Evolutionary conservation across 129 eudicot species (phyloP).

Genomic region (Arctium lappa): DNA sequence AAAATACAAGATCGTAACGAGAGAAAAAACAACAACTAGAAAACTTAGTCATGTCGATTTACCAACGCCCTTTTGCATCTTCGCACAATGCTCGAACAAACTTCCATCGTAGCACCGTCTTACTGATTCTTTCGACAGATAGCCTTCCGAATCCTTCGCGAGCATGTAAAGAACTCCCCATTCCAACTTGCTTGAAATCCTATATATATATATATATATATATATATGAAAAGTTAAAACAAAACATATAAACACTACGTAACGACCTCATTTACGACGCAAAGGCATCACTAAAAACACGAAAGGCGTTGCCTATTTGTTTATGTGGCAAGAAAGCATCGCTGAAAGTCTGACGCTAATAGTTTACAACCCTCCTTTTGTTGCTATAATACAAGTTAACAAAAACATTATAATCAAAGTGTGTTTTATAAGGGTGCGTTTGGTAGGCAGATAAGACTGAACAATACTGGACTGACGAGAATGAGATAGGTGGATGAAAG

Average conservation of each 20-base stretch:
- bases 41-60: constrained; percentile 30
- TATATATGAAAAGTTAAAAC: background rate
- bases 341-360: background rate
- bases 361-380: background rate
- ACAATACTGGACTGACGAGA: background rate
- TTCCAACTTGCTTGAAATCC: constrained; percentile 51
- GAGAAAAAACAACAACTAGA: background rate
- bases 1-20: constrained; percentile 14
- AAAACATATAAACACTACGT: background rate
- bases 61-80: constrained; percentile 34
- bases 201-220: background rate
- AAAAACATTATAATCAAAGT: background rate
- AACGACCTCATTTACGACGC: background rate
- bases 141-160: constrained; percentile 61
- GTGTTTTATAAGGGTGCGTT: background rate
- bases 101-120: constrained; percentile 61
- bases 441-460: background rate
- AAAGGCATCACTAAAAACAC: background rate
- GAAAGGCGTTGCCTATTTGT: background rate
- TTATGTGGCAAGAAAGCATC: background rate
- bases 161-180: constrained; percentile 55
- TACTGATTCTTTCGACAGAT: constrained; percentile 49
- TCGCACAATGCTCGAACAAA: constrained; percentile 50
- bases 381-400: background rate
- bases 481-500: background rate